phyloP scores from a whole-genome alignment of 805 yeast genomes.

The Schizosaccharomyces octosporus region DNA sequence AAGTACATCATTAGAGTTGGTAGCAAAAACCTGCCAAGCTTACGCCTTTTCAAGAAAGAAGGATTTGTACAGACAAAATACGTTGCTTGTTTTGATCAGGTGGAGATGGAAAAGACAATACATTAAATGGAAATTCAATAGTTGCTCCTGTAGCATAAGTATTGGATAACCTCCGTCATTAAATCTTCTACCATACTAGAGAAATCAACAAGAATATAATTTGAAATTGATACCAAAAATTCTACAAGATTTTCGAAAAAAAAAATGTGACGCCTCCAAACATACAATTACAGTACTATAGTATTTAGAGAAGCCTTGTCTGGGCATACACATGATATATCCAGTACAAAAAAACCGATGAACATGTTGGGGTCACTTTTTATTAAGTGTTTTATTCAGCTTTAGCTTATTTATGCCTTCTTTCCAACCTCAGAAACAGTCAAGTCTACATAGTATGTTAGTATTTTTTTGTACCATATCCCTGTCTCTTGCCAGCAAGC shows the following conservation, averaged over 20 bases:
- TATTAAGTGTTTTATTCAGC: neutral
- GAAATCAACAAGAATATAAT: neutral
- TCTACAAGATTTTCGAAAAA: too few relatives aligned
- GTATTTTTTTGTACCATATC: too few relatives aligned
- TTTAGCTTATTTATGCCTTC: neutral
- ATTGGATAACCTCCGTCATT: too few relatives aligned
- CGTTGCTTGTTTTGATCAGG: neutral
- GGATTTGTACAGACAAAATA: neutral
- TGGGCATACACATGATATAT: too few relatives aligned
- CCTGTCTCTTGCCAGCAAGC: too few relatives aligned
- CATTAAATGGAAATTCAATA: neutral
- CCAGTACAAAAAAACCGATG: too few relatives aligned
- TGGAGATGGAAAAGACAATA: neutral
- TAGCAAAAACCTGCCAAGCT: neutral
- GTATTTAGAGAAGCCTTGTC: too few relatives aligned
- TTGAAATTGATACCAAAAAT: neutral
- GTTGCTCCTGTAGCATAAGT: too few relatives aligned
- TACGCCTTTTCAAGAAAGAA: neutral
- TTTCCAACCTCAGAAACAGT: conserved; percentile 1
- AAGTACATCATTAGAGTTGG: neutral
- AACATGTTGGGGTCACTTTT: neutral
- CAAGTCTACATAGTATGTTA: neutral
- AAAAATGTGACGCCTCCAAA: too few relatives aligned
- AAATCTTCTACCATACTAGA: too few relatives aligned
- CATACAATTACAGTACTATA: too few relatives aligned